phyloP scores from a whole-genome alignment of 1,284 basidiomycete genomes.

The Puccinia coronata region DNA sequence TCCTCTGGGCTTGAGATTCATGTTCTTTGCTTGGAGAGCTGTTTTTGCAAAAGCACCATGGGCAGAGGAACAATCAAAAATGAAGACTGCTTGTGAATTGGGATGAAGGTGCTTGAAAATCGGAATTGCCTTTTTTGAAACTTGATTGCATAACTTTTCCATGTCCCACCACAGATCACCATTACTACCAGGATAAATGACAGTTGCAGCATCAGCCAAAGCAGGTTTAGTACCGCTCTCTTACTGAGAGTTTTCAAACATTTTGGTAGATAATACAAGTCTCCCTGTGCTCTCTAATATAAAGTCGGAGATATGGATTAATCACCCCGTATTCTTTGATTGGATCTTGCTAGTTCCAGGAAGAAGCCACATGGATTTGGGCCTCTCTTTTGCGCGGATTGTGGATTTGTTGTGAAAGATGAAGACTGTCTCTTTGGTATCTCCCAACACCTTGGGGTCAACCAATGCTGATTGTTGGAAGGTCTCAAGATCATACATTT shows the following conservation, averaged over 20 bases:
- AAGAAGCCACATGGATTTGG: neutral
- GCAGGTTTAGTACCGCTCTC: too few relatives aligned
- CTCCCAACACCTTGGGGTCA: neutral
- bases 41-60: neutral
- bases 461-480: neutral
- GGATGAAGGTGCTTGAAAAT: neutral
- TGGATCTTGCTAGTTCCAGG: neutral
- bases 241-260: neutral
- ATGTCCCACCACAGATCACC: slow-evolving; percentile 8
- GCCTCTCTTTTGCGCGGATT: neutral
- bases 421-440: neutral
- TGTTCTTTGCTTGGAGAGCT: neutral
- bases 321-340: neutral
- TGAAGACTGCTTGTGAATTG: too few relatives aligned
- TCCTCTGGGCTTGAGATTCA: neutral
- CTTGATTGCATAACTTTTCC: neutral
- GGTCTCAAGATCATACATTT: slow-evolving; percentile 3
- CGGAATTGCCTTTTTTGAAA: too few relatives aligned
- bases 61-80: neutral
- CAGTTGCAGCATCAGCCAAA: slow-evolving; percentile 7
- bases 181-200: neutral
- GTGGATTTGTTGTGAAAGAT: neutral
- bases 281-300: neutral
- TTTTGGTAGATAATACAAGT: neutral
- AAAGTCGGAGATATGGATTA: too few relatives aligned